These are phyloP conservation scores for Candida easanensis DNA, from an alignment of 805 yeast species.

Conservation along the genomic window DNA sequence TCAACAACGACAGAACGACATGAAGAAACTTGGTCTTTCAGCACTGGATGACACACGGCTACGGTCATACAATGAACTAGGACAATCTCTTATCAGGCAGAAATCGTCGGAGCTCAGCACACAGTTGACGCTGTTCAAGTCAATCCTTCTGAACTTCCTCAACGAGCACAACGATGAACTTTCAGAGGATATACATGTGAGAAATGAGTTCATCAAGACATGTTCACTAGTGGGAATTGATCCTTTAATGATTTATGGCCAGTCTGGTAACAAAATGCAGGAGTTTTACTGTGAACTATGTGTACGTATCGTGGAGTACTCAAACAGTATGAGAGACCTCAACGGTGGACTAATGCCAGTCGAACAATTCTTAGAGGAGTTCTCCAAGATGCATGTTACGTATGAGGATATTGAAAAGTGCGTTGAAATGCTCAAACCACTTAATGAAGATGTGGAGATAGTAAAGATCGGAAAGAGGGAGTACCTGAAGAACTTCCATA, in stretches of 20 bases:
- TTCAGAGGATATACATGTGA: slow-evolving; percentile 56
- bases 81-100: slow-evolving; percentile 34
- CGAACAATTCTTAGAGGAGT: slow-evolving; percentile 43
- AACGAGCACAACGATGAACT: slow-evolving; percentile 68
- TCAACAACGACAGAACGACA: slow-evolving; percentile 8
- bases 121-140: slow-evolving; percentile 75
- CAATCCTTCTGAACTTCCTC: slow-evolving; percentile 74
- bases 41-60: slow-evolving; percentile 37
- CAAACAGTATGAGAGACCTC: slow-evolving; percentile 62
- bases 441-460: slow-evolving; percentile 74
- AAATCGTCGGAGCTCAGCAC: slow-evolving; percentile 63
- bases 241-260: slow-evolving; percentile 48
- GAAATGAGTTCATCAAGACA: slow-evolving; percentile 70
- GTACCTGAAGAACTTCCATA: slow-evolving; percentile 55
- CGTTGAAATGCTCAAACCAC: slow-evolving; percentile 45
- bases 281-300: slow-evolving; percentile 69
- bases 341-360: slow-evolving; percentile 83
- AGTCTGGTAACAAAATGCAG: slow-evolving; percentile 28
- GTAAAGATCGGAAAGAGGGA: slow-evolving; percentile 52
- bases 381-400: slow-evolving; percentile 30
- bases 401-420: slow-evolving; percentile 57
- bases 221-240: slow-evolving; percentile 83
- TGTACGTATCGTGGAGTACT: slow-evolving; percentile 71
- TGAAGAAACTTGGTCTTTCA: slow-evolving; percentile 46
- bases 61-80: slow-evolving; percentile 19